Evolutionary conservation across 78 protist species (phyloP).

Genomic region (Dictyostelium brefeldianum): DNA sequence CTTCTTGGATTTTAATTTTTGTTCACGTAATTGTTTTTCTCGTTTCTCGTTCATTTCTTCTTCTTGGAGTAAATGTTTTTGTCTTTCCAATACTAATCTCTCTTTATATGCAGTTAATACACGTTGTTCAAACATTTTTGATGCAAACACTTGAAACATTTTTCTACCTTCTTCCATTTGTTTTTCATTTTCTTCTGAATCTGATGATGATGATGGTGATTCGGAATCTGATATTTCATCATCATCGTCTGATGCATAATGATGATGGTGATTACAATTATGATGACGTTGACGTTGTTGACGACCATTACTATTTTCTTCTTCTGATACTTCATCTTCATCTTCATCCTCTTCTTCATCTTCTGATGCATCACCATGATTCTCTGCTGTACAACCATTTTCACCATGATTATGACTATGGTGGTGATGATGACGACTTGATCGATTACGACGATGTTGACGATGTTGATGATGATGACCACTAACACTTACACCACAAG

Average conservation of each 20-base stretch:
- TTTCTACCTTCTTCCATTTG: constrained; percentile 85
- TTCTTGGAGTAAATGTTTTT: constrained; percentile 63
- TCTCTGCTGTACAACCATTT: too few relatives aligned
- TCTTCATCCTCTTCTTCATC: background rate
- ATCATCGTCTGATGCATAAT: constrained; percentile 36
- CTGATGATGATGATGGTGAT: constrained; percentile 30
- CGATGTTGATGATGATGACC: too few relatives aligned
- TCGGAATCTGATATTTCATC: constrained; percentile 40
- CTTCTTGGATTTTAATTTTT: constrained; percentile 35
- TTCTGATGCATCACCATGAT: background rate
- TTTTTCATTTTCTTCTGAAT: constrained; percentile 71
- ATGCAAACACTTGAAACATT: constrained; percentile 86
- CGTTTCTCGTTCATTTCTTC: constrained; percentile 44
- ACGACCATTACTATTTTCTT: background rate
- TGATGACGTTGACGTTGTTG: background rate
- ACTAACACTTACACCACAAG: too few relatives aligned
- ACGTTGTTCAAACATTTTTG: constrained; percentile 85
- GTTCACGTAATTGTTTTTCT: constrained; percentile 48
- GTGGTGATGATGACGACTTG: too few relatives aligned
- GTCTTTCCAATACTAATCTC: constrained; percentile 60
- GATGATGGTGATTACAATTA: background rate
- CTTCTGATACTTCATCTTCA: background rate
- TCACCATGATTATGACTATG: background rate
- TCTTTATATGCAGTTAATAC: constrained; percentile 77
- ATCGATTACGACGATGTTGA: too few relatives aligned